Evolutionary conservation across 768 basidiomycete species (phyloP), one percentile per base, ranked within the genome.

Genomic region (Tricholomella constricta): DNA sequence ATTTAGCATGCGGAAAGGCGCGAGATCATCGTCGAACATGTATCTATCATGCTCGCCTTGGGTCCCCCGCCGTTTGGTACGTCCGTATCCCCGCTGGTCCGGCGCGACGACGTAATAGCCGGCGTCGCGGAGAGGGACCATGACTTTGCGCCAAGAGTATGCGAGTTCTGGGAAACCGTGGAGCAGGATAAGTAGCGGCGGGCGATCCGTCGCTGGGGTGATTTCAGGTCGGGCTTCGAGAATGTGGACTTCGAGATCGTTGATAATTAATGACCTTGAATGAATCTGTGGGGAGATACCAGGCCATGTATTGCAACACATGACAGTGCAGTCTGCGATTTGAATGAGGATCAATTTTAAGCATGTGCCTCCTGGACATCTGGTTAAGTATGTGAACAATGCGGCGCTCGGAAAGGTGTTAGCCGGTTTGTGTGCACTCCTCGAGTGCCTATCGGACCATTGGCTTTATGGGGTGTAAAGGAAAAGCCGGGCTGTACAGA

Each of bases 161-260:
- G 84, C 78, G 6, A 86, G 72, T 60, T 86, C 85, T 9, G 85
- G 84, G 62, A 87, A 87, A 36, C 85, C 85, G 55, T 86, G 84
- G 2, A 87, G 63, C 20, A 88, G 78, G 26, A 87, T 48, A 41
- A 86, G 59, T 12, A 87, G 72, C 1, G 79, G 81, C 4, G 70
- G 65, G 19, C 67, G 62, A 37, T 54, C 51, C 42, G 29, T 49
- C 35, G 58, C 48, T 23, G 48, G 15, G 12, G 45, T 31, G 29
- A 58, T 55, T 5, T 46, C 38, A 19, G 76, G 73, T 29, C 59
- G 53, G 7, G 78, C 80, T 56, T 84, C 82, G 23, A 85, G 71
- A 31, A 81, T 65, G 54, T 84, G 79, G 40, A 79, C 67, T 32
- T 79, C 70, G 3, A 84, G 77, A 57, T 80, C 82, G 20, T 72